phyloP scores from a whole-genome alignment of 345 rosid species.

The Rhodomyrtus tomentosa region DNA sequence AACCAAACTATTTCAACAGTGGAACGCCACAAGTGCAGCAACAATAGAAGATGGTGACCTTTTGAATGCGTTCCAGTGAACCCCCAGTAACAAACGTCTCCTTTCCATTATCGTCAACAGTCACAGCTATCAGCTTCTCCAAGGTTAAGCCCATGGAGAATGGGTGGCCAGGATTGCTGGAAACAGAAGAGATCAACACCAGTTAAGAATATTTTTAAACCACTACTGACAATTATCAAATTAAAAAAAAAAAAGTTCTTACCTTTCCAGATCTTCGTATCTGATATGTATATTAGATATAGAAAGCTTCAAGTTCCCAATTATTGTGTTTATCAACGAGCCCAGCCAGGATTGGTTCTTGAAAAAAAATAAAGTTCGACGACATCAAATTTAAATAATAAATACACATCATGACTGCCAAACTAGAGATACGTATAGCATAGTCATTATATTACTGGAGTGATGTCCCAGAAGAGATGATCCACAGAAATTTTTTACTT shows the following conservation, averaged over 20 bases:
- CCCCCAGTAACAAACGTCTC: constrained; percentile 89
- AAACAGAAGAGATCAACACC: background rate
- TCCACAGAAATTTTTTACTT: background rate
- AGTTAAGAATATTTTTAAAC: background rate
- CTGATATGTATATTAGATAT: constrained; percentile 94
- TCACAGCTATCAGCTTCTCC: constrained; percentile 90
- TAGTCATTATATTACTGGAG: background rate
- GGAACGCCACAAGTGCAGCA: background rate
- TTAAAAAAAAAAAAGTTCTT: background rate
- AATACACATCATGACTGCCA: background rate
- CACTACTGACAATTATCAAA: background rate
- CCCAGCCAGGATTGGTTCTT: constrained; percentile 97
- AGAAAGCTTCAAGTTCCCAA: constrained; percentile 95
- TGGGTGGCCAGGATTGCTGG: constrained; percentile 87
- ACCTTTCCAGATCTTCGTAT: constrained; percentile 98
- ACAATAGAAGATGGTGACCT: constrained; percentile 32
- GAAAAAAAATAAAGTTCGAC: constrained; percentile 9
- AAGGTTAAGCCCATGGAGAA: constrained; percentile 81
- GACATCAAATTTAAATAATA: background rate
- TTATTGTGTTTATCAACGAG: constrained; percentile 80
- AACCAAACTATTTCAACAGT: background rate
- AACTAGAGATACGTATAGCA: background rate
- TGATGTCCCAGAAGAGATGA: background rate
- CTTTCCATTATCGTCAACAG: constrained; percentile 78
- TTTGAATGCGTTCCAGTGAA: constrained; percentile 60